Base-by-base conservation (phyloP, 176 grass and related monocot species). In the Eragrostis nindensis region DNA sequence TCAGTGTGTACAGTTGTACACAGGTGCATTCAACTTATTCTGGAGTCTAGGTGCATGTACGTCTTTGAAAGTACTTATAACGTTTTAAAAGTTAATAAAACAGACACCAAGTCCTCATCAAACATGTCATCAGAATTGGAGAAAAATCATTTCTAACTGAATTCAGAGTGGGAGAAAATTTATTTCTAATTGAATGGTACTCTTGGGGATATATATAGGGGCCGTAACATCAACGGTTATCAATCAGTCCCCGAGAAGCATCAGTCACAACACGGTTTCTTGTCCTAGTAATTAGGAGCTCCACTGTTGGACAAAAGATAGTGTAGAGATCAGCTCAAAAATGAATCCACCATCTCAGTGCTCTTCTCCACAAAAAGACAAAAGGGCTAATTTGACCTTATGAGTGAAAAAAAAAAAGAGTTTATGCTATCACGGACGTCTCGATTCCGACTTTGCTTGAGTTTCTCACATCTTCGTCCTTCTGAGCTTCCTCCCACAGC, bases 401-500 rank as follows among this genome's bases (percentile, higher is more conserved):
- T 55, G 19, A 24, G 32, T 36, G 3, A 24, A 59, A 59, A 59
- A 11, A 82, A 30, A 7, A 55, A 49, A 56, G 81, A 38, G 70
- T 21, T 66, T 46, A 97, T 1, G 92, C 94, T 17, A 80, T 92
- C 45, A 94, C 94, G 0, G 77, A 89, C 49, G 94, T 94, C 90
- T 94, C 92, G 6, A 94, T 77, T 27, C 83, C 83, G 5, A 94
- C 77, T 65, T 89, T 97, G 86, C 92, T 89, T 0, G 92, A 80
- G 27, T 89, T 90, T 48, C 84, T 84, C 49, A 94, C 85, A 68
- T 88, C 87, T 71, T 88, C 90, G 2, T 85, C 86, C 82, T 94
- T 92, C 87, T 89, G 87, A 55, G 83, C 87, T 79, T 92, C 94
- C 16, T 62, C 92, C 94, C 89, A 92, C 17, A 97, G 87, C 66